A percentile compares a stretch with the other conserved stretches of the same genome.
Conservation (phyloP, 495 filamentous ascomycete genomes). For the Neurospora terricola region DNA sequence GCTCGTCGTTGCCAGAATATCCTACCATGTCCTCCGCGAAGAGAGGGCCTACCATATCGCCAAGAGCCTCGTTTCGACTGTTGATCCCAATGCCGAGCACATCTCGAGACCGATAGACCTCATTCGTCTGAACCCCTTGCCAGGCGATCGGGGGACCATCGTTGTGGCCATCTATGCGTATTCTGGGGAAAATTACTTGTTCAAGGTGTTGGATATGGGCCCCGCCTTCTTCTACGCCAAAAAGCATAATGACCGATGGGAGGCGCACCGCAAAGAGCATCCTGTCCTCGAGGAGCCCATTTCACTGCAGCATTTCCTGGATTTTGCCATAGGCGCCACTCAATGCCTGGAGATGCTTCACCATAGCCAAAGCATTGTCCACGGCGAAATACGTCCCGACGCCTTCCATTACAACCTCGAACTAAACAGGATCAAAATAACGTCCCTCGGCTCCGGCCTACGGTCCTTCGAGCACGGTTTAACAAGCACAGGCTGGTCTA, state of each 20-base stretch:
- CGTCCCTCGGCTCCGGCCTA: slow-evolving; percentile 74
- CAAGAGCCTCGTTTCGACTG: slow-evolving; percentile 56
- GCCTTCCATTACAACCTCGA: slow-evolving; percentile 74
- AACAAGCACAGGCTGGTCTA: slow-evolving; percentile 73
- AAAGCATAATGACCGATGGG: slow-evolving; percentile 37
- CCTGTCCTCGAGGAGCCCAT: slow-evolving; percentile 47
- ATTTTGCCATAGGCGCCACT: slow-evolving; percentile 79
- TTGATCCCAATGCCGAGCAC: slow-evolving; percentile 63
- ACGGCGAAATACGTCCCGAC: slow-evolving; percentile 80
- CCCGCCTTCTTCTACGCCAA: slow-evolving; percentile 57
- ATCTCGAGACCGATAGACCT: slow-evolving; percentile 69
- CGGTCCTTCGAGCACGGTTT: slow-evolving; percentile 82
- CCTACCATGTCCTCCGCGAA: slow-evolving; percentile 65
- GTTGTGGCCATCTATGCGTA: slow-evolving; percentile 69
- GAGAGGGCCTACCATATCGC: slow-evolving; percentile 78
- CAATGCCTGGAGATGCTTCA: slow-evolving; percentile 81
- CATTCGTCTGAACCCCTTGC: slow-evolving; percentile 50
- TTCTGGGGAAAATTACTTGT: slow-evolving; percentile 64
- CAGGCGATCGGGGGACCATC: slow-evolving; percentile 53
- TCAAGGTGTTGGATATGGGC: slow-evolving; percentile 61
- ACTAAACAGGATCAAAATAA: slow-evolving; percentile 59
- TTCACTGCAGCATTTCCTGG: slow-evolving; percentile 63
- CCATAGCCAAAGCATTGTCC: slow-evolving; percentile 69
- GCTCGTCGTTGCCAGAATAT: slow-evolving; percentile 64
- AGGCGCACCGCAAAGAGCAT: slow-evolving; percentile 22